Evolutionary conservation across 768 basidiomycete species (phyloP), one percentile per base, ranked within the genome.

Genomic region (Pisolithus sp.): DNA sequence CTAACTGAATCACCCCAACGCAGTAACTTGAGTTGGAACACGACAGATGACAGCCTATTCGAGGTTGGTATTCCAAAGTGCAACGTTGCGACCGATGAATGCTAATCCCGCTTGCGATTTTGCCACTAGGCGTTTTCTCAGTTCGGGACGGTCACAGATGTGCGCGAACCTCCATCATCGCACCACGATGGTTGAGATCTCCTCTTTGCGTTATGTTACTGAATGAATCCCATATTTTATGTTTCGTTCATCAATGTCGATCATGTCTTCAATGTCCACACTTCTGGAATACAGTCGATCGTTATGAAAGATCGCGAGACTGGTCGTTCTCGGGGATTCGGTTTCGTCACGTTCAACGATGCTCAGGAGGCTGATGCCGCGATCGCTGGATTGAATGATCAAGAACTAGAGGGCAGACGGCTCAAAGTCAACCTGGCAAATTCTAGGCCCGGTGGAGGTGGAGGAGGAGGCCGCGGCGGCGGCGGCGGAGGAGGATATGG

Each of bases 321-420:
- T 46, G 76, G 77, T 51, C 76, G 79, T 55, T 78, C 77, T 51
- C 72, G 80, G 59, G 79, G 79, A 55, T 80, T 80, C 66, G 79
- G 78, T 52, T 80, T 80, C 57, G 79, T 80, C 56, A 76, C 73
- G 39, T 73, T 64, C 39, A 18, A n/a, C 43, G 42, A 45, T 51
- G 2, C 28, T 3, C 40, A 43, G 0, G 69, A 78, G 58, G 79
- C 79, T 51, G 53, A 79, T 1, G 63, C 66, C 51, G 77, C 79
- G 36, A 78, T 81, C 61, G 8, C 23, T 6, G 62, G 47, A 42
- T 59, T 79, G 64, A 64, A 81, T 62, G 80, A 81, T 7, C 73
- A 74, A 56, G 78, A 79, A 0, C 67, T 81, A 12, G 80, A 81
- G 60, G 78, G 79, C 50, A 76, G 80, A 50, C 68, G 74, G 41